Percentiles rank a stretch among this genome's conserved stretches.
Evolutionary conservation across 2,329 filamentous ascomycete species (phyloP).

Genomic region (Cladosporium sp.): DNA sequence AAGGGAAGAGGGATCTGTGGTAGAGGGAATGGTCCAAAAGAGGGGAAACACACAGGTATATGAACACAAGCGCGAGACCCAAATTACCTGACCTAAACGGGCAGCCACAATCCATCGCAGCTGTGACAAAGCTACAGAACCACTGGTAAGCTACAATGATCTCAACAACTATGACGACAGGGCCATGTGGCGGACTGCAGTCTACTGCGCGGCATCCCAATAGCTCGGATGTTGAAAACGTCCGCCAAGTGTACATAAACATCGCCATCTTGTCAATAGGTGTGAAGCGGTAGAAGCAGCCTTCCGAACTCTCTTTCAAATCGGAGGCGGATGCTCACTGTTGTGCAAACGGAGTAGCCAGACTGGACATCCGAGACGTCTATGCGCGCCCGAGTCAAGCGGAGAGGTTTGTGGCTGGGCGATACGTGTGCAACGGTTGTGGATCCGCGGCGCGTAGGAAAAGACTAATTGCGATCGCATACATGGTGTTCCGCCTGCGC

Average conservation of each 20-base stretch:
- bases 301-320: not conserved
- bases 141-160: slow-evolving; percentile 1
- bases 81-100: slow-evolving; percentile 2
- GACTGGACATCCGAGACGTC: slow-evolving; percentile 6
- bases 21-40: not conserved
- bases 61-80: slow-evolving; percentile 6
- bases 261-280: not conserved
- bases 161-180: slow-evolving; percentile 16
- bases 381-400: not conserved
- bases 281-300: slow-evolving; percentile 1
- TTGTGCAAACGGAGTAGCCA: slow-evolving; percentile 11
- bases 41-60: slow-evolving; percentile 13
- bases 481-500: not conserved
- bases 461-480: not conserved
- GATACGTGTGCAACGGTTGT: slow-evolving; percentile 2
- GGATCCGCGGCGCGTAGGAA: slow-evolving; percentile 3
- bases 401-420: not conserved
- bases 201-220: not conserved
- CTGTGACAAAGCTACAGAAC: slow-evolving; percentile 12
- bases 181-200: slow-evolving; percentile 11
- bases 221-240: slow-evolving; percentile 8
- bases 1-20: not conserved
- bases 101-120: not conserved
- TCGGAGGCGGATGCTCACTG: not conserved
- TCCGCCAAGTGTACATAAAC: slow-evolving; percentile 8